Conservation (phyloP, 208 protist species). For the Endotrypanum monterogeii region DNA sequence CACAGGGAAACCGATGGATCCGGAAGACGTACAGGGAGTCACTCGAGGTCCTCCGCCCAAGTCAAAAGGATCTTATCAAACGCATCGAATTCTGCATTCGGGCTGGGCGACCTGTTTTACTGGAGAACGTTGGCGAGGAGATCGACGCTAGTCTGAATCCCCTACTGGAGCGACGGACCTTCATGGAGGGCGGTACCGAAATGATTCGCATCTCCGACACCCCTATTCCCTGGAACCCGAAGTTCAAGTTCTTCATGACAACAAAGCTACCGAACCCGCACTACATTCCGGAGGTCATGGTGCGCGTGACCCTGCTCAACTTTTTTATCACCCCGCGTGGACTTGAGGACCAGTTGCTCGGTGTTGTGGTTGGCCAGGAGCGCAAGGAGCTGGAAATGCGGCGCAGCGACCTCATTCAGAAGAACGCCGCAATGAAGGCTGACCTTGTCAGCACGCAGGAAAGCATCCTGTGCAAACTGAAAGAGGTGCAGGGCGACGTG, state of each 20-base stretch:
- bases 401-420: constrained; percentile 95
- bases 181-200: constrained; percentile 91
- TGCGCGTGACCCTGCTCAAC: constrained; percentile 98
- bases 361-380: constrained; percentile 97
- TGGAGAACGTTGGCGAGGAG: constrained; percentile 96
- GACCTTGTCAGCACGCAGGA: constrained; percentile 96
- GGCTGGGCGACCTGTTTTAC: constrained; percentile 93
- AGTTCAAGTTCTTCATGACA: constrained; percentile 99
- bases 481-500: constrained; percentile 95
- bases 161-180: constrained; percentile 94
- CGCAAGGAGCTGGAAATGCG: constrained; percentile 96
- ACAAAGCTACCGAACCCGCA: constrained; percentile 98
- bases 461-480: constrained; percentile 96
- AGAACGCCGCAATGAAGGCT: constrained; percentile 96
- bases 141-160: constrained; percentile 97
- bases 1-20: constrained; percentile 98
- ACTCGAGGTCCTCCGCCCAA: constrained; percentile 96
- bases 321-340: constrained; percentile 98
- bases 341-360: constrained; percentile 98
- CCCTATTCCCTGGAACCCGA: constrained; percentile 94
- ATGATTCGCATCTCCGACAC: constrained; percentile 98
- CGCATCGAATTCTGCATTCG: constrained; percentile 95
- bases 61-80: constrained; percentile 95
- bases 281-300: constrained; percentile 97
- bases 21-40: constrained; percentile 95